phyloP scores from a whole-genome alignment of 805 yeast genomes.

The Nakazawaea anatomiae region DNA sequence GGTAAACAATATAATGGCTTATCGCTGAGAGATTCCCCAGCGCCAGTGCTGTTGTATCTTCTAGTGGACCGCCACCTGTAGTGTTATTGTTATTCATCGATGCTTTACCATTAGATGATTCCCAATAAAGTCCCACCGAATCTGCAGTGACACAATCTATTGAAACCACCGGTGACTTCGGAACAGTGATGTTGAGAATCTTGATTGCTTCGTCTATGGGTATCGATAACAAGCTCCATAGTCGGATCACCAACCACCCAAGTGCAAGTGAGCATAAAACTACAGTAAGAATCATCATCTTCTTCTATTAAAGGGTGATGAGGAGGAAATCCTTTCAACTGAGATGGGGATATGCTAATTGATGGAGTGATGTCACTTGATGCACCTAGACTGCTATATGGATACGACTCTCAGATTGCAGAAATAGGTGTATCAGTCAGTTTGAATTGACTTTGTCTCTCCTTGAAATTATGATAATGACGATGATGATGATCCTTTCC shows the following conservation, averaged over 20 bases:
- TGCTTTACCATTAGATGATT: slow-evolving; percentile 13
- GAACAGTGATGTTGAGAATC: slow-evolving; percentile 45
- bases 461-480: too few relatives aligned
- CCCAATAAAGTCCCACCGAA: slow-evolving; percentile 53
- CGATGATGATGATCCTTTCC: not conserved
- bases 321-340: too few relatives aligned
- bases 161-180: slow-evolving; percentile 48
- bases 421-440: too few relatives aligned
- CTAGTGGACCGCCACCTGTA: not conserved
- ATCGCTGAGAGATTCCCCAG: slow-evolving; percentile 23
- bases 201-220: slow-evolving; percentile 43
- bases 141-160: slow-evolving; percentile 44
- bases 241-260: slow-evolving; percentile 24
- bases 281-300: slow-evolving; percentile 4
- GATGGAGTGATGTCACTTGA: not conserved
- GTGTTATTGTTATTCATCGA: not conserved
- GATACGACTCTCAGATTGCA: too few relatives aligned
- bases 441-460: not conserved
- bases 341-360: too few relatives aligned
- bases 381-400: not conserved
- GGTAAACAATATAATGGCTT: slow-evolving; percentile 29
- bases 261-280: slow-evolving; percentile 5
- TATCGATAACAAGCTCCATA: slow-evolving; percentile 22
- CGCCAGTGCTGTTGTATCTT: slow-evolving; percentile 1
- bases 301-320: not conserved